phyloP scores from a whole-genome alignment of 768 basidiomycete species.

The Amanita rubescens region DNA sequence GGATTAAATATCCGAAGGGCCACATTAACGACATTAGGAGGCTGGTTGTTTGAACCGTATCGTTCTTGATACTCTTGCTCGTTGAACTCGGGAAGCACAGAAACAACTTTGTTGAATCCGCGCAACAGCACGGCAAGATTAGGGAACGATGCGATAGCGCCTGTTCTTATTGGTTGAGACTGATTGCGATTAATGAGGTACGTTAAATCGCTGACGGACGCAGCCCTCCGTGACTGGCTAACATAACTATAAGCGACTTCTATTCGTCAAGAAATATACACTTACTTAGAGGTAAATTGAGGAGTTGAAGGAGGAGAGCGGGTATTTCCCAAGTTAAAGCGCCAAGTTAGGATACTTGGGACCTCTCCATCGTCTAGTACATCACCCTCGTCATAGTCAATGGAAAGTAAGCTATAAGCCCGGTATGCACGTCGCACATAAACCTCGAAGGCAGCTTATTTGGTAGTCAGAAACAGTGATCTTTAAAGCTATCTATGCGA shows the following conservation, averaged over 20 bases:
- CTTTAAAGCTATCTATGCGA: background rate
- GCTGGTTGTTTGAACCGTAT: slow-evolving; percentile 63
- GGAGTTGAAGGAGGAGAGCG: slow-evolving; percentile 85
- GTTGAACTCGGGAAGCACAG: slow-evolving; percentile 70
- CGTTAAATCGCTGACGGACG: slow-evolving; percentile 91
- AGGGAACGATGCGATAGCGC: slow-evolving; percentile 88
- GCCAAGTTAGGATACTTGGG: slow-evolving; percentile 81
- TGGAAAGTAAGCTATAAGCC: slow-evolving; percentile 83
- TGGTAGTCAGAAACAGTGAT: slow-evolving; percentile 2
- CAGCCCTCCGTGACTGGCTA: slow-evolving; percentile 69
- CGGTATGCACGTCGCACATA: slow-evolving; percentile 95
- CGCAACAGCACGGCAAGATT: slow-evolving; percentile 57
- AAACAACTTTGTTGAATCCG: slow-evolving; percentile 71
- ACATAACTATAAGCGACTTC: slow-evolving; percentile 10
- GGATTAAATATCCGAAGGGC: slow-evolving; percentile 84
- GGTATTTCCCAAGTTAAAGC: slow-evolving; percentile 89
- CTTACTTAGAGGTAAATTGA: slow-evolving; percentile 43
- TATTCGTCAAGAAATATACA: background rate
- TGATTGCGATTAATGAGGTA: slow-evolving; percentile 86
- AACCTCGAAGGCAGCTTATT: slow-evolving; percentile 84
- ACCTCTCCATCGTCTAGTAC: slow-evolving; percentile 75
- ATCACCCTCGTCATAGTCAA: slow-evolving; percentile 95
- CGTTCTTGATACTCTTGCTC: slow-evolving; percentile 63
- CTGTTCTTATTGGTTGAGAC: slow-evolving; percentile 83
- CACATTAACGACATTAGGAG: slow-evolving; percentile 91